Percentiles rank a stretch among this genome's conserved stretches.
These are phyloP conservation scores for Suillus sp. DNA, from an alignment of 768 basidiomycete species.

Conservation along the genomic window DNA sequence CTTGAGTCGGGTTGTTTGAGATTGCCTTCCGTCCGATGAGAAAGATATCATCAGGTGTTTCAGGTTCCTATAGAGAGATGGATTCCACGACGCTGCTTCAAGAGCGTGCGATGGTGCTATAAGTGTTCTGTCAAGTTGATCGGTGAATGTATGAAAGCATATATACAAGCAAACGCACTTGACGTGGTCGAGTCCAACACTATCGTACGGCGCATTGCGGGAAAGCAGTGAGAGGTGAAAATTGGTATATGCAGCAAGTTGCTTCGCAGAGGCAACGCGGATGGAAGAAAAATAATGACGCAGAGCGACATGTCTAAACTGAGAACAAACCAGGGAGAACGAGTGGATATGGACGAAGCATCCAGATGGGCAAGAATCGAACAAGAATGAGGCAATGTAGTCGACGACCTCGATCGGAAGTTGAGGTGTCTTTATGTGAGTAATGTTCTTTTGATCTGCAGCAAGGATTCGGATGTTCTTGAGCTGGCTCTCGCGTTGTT, in stretches of 20 bases:
- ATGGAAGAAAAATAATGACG: constrained; percentile 35
- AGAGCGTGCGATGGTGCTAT: constrained; percentile 22
- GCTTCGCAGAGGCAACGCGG: constrained; percentile 22
- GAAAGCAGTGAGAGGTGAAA: constrained; percentile 33
- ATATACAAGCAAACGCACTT: constrained; percentile 40
- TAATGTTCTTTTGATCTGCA: neutral
- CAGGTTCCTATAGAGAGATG: constrained; percentile 37
- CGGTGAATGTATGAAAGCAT: constrained; percentile 11
- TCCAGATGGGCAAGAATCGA: constrained; percentile 22
- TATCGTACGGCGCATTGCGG: constrained; percentile 20
- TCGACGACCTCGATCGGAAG: constrained; percentile 38
- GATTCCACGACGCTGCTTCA: constrained; percentile 28
- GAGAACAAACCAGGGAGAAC: constrained; percentile 43
- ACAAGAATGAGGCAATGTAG: constrained; percentile 22
- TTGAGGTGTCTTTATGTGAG: constrained; percentile 12
- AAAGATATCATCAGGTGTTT: constrained; percentile 45
- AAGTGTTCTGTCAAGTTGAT: constrained; percentile 22
- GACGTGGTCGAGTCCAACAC: constrained; percentile 45
- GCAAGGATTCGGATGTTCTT: neutral
- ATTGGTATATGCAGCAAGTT: constrained; percentile 33
- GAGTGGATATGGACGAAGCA: constrained; percentile 40
- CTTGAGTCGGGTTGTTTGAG: constrained; percentile 42
- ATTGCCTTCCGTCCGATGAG: constrained; percentile 42
- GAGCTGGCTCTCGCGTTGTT: constrained; percentile 14
- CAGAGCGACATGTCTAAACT: constrained; percentile 45